phyloP scores from a whole-genome alignment of 78 protist species.

The Tieghemostelium lacteum region DNA sequence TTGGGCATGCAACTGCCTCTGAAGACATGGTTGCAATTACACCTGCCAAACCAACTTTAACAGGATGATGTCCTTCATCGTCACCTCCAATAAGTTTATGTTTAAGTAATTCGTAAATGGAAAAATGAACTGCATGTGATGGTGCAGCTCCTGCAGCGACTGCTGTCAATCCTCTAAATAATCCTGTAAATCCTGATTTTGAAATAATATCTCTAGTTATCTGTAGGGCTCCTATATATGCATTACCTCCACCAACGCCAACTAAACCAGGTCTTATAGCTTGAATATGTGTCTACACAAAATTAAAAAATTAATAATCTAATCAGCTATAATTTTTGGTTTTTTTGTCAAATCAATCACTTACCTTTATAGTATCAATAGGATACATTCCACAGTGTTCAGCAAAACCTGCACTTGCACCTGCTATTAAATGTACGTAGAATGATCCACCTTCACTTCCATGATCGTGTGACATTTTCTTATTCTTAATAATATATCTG shows the following conservation, averaged over 20 bases:
- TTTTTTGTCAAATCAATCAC: background rate
- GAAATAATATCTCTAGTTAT: slow-evolving; percentile 57
- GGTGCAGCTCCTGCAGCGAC: slow-evolving; percentile 85
- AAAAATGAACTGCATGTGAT: slow-evolving; percentile 84
- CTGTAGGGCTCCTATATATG: slow-evolving; percentile 7
- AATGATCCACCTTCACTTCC: slow-evolving; percentile 63
- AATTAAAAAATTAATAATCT: background rate
- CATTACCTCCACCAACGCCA: too few species aligned
- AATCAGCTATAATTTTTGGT: background rate
- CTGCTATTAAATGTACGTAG: slow-evolving; percentile 76
- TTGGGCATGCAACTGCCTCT: slow-evolving; percentile 86
- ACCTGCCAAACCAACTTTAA: slow-evolving; percentile 77
- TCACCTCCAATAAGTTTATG: slow-evolving; percentile 19
- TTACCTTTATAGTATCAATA: slow-evolving; percentile 87
- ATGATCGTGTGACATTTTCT: too few species aligned
- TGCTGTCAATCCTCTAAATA: slow-evolving; percentile 79
- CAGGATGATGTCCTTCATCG: slow-evolving; percentile 30
- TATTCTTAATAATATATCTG: too few species aligned
- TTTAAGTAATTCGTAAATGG: slow-evolving; percentile 69
- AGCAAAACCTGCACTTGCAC: slow-evolving; percentile 85
- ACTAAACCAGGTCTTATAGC: slow-evolving; percentile 34
- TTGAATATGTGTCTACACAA: slow-evolving; percentile 66
- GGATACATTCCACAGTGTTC: slow-evolving; percentile 89
- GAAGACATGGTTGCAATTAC: slow-evolving; percentile 75
- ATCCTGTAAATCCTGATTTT: slow-evolving; percentile 57